Base-by-base conservation (phyloP, 2,329 filamentous ascomycete genomes). In the Epicoccum nigrum region DNA sequence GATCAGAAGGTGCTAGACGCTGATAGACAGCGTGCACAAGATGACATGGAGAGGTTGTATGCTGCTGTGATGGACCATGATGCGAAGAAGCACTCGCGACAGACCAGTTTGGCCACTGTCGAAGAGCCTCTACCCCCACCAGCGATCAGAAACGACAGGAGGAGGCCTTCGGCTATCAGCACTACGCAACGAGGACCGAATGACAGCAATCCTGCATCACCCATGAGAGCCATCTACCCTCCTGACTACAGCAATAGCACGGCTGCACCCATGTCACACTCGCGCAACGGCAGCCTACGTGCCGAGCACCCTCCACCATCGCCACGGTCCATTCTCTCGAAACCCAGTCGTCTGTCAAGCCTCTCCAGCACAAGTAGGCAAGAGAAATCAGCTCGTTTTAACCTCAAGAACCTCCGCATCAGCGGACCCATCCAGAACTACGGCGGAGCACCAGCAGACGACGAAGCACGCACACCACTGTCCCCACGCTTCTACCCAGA, bases 61-160 rank as follows among this genome's bases (percentile, higher is more conserved):
- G 91, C 87, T 55, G 88, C 92, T 61, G 92, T 96, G 58, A 88
- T 96, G 86, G 90, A 92, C 72, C 89, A 96, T 63, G 92, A 97
- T 58, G 81, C 79, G 37, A 75, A 77, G 56, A 81, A 78, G 54
- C 63, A 67, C 21, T 64, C 63, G 23, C 64, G 68, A n/a, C 63
- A 65, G 32, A 54, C 62, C 42, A 69, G 63, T 47, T 55, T 55
- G 45, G 63, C 37, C 16, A 46, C 42, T 27, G 42, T 51, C 12
- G 48, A 68, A 30, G 62, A 65, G 17, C 42, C 60, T 16, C 58
- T 63, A 16, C 20, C 21, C 45, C 49, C 40, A 16, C 39, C 33
- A 12, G 45, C 42, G 2, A 20, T 46, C 20, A 43, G 43, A 23
- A 20, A 42, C 7, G 58, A 64, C 23, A 55, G 62, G 27, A 54